Conservation (phyloP, 2,329 filamentous ascomycete genomes). For the Bipolaris sorokiniana region DNA sequence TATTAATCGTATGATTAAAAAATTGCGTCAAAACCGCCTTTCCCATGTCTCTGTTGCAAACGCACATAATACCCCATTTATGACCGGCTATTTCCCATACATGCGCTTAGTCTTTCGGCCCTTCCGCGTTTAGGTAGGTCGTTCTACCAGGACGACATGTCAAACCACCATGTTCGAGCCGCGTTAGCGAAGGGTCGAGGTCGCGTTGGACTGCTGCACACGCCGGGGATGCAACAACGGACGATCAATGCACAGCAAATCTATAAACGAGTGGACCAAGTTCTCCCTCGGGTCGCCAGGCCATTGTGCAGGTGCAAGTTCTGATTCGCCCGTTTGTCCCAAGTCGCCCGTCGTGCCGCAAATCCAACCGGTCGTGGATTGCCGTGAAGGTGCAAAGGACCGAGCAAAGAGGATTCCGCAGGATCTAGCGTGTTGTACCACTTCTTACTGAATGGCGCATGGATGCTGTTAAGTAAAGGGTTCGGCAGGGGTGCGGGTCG, state of each 20-base stretch:
- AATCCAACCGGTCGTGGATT: too few relatives aligned
- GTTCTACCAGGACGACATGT: neutral
- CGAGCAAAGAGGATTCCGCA: neutral
- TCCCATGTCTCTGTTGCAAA: neutral
- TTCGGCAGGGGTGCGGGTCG: neutral
- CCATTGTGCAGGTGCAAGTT: too few relatives aligned
- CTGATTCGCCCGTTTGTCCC: neutral
- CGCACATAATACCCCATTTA: neutral
- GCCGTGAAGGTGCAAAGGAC: neutral
- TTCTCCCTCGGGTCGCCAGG: too few relatives aligned
- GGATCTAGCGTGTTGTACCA: neutral
- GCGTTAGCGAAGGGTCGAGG: neutral
- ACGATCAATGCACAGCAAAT: neutral
- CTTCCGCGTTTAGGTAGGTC: neutral
- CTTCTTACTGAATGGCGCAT: neutral
- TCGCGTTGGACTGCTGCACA: neutral
- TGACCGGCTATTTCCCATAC: neutral
- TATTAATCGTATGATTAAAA: neutral
- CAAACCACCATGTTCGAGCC: neutral
- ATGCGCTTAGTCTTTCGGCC: neutral
- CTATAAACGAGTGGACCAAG: neutral
- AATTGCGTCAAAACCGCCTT: neutral
- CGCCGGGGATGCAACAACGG: neutral
- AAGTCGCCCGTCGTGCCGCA: too few relatives aligned
- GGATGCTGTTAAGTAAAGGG: neutral